phyloP scores from a whole-genome alignment of 2,329 filamentous ascomycete genomes.

The Penicillium sp. region DNA sequence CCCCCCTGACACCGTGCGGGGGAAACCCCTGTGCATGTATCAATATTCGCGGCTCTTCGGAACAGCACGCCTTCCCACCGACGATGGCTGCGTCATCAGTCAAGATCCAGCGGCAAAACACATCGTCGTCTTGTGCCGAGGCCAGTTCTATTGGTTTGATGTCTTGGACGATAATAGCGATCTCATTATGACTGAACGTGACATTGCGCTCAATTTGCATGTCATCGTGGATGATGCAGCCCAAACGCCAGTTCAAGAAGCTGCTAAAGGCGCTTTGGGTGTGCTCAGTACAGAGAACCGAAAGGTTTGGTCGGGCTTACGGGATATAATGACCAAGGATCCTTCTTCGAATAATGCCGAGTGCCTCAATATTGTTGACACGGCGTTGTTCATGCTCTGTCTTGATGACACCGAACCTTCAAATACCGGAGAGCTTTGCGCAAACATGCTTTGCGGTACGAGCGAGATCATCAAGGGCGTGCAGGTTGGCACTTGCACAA shows the following conservation, averaged over 20 bases:
- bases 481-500: constrained; percentile 95
- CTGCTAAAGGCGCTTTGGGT: constrained; percentile 90
- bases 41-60: constrained; percentile 95
- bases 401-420: constrained; percentile 87
- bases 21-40: constrained; percentile 92
- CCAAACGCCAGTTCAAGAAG: constrained; percentile 86
- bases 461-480: constrained; percentile 89
- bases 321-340: constrained; percentile 83
- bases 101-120: constrained; percentile 93
- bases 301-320: constrained; percentile 89
- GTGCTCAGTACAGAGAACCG: constrained; percentile 95
- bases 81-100: constrained; percentile 92
- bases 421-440: constrained; percentile 80
- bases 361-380: constrained; percentile 92
- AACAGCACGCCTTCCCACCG: constrained; percentile 89
- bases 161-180: constrained; percentile 93
- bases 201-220: constrained; percentile 85
- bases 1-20: constrained; percentile 80
- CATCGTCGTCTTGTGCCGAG: constrained; percentile 86
- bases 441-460: constrained; percentile 97
- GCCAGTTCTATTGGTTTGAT: constrained; percentile 99
- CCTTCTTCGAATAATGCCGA: constrained; percentile 92
- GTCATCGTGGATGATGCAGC: constrained; percentile 89
- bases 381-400: constrained; percentile 87
- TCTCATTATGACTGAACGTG: constrained; percentile 94